Evolutionary conservation across 352 stramenopile species (phyloP), one percentile per base, ranked within the genome.

Genomic region (Globisporangium paddicum): DNA sequence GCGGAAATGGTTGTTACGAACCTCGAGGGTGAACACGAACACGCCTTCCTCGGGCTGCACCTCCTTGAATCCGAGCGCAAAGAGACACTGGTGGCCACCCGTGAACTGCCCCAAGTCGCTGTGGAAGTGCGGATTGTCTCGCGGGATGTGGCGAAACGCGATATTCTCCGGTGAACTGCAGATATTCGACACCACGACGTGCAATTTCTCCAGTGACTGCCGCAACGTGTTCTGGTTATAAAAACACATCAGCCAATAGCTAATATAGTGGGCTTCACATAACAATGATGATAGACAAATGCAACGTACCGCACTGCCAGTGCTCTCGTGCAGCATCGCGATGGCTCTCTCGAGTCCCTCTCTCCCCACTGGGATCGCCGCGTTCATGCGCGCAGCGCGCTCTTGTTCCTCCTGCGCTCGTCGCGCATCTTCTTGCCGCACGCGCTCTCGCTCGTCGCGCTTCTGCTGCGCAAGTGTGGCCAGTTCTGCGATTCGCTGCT

Each of bases 121-220:
- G 40, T 88, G 72, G 55, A 92, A 95, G 57, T 89, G 59, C 4
- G 40, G 61, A 50, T 95, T 95, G n/a, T 82, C 73, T 47, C 75
- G 81, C 1, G 78, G 79, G 45, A 95, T 91, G 40, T 84, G 77
- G 2, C 85, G 82, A 55, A 88, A 89, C 26, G 71, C 64, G 1
- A 71, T 49, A 35, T 86, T 95, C 50, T 95, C 85, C 3, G 85
- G 85, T 0, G 79, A 79, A 8, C 69, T 67, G 54, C 77, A 88
- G 49, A 95, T 86, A 45, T 88, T 90, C 34, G 63, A 66, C 25
- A 92, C 48, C 19, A 95, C 64, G 19, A 54, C 51, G 6, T 75
- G 49, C 3, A 94, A 68, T 42, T 89, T 87, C 18, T 76, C 44
- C 18, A 88, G 54, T 14, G 69, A 72, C 40, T 69, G 67, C 4